Conservation (phyloP, 2,329 filamentous ascomycete genomes). For the Colletotrichum orchidophilum region DNA sequence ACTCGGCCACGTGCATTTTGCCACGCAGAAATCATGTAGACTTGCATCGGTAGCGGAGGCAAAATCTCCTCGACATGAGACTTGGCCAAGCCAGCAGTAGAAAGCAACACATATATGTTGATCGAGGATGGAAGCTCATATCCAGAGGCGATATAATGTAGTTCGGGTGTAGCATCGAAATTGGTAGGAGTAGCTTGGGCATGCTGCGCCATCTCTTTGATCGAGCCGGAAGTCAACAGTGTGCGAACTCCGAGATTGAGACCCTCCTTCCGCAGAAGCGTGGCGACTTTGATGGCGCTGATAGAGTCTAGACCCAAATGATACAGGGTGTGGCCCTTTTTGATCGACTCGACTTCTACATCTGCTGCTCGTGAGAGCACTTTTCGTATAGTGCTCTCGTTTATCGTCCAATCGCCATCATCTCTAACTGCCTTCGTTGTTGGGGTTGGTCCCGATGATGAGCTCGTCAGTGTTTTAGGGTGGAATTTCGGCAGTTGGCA, state of each 20-base stretch:
- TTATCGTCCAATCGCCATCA: constrained; percentile 44
- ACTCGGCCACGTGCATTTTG: constrained; percentile 70
- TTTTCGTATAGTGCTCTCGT: constrained; percentile 52
- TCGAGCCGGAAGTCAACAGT: constrained; percentile 72
- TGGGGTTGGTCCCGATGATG: neutral
- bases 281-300: constrained; percentile 84
- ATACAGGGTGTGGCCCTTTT: constrained; percentile 73
- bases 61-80: constrained; percentile 65
- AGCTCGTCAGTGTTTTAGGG: neutral
- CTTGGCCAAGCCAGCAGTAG: constrained; percentile 48
- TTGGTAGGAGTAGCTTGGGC: constrained; percentile 42
- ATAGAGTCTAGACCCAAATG: constrained; percentile 92
- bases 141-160: neutral
- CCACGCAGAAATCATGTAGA: constrained; percentile 84
- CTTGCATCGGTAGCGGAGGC: constrained; percentile 80
- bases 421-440: neutral
- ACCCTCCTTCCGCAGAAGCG: constrained; percentile 71
- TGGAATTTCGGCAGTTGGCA: constrained; percentile 67
- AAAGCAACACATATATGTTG: constrained; percentile 49
- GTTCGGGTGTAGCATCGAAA: neutral
- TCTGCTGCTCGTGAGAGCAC: constrained; percentile 68
- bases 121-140: constrained; percentile 39
- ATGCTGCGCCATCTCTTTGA: constrained; percentile 64
- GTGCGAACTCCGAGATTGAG: constrained; percentile 75
- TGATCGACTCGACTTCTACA: constrained; percentile 66